Evolutionary conservation across 2,329 filamentous ascomycete genomes (phyloP), one percentile per base, ranked within the genome.

Genomic region (Phialemoniopsis sp.): DNA sequence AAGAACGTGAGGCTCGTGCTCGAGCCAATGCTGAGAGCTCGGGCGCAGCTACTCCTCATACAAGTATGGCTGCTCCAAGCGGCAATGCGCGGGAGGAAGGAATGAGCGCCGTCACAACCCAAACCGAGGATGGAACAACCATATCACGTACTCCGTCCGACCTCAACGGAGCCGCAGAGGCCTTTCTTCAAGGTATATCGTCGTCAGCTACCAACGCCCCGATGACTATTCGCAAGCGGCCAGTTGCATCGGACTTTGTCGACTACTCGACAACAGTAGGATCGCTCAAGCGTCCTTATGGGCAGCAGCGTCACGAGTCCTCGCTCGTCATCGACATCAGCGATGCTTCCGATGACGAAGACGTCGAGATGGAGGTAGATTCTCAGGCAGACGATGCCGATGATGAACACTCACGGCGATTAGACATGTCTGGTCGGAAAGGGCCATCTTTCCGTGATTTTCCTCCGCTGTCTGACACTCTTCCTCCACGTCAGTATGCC

Each of bases 291-390:
- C 78, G 82, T 36, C 75, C 79, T 4, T 82, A 83, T 50, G 77
- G 76, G 12, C 77, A 82, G 33, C 70, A 68, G 34, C 68, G 71
- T 17, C 66, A 74, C 37, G 72, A 82, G 17, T 72, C 80, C 36
- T 75, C 75, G 3, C 76, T 95, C 38, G 77, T 95, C 30, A 95
- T 95, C 49, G 80, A 94, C 47, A 83, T 94, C 30, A 95, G 88
- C 55, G 90, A 95, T 19, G 77, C 70, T 17, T 71, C 67, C 7
- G 72, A 76, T 29, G 75, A 80, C 36, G 78, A 80, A 40, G 78
- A 82, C 46, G 72, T 81, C 34, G 80, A 81, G 41, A 85, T 84
- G 79, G 82, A 86, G 28, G 70, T 84, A 17, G 78, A 78, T 18
- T 78, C 73, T 34, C 71, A 68, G 9, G 65, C 61, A 19, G 68